These are phyloP conservation scores for Stemphylium beticola DNA, from an alignment of 2,329 filamentous ascomycete genomes.

Conservation along the genomic window DNA sequence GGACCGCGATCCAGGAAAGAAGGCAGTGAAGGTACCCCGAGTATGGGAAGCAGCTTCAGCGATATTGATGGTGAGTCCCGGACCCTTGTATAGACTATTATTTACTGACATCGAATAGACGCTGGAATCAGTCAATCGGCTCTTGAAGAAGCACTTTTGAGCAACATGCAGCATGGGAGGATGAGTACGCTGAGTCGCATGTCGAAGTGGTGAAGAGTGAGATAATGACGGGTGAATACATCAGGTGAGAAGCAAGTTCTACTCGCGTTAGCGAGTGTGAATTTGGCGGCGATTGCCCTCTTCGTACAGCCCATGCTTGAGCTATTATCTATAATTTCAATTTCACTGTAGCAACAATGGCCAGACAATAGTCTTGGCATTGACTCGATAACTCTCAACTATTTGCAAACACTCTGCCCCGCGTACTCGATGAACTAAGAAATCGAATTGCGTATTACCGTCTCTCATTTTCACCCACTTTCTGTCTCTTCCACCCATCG, in stretches of 20 bases:
- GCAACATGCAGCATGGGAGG: slow-evolving; percentile 69
- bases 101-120: slow-evolving; percentile 57
- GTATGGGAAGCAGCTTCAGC: slow-evolving; percentile 77
- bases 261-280: not conserved
- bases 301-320: not conserved
- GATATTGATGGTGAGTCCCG: slow-evolving; percentile 72
- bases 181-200: slow-evolving; percentile 74
- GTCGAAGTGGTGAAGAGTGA: slow-evolving; percentile 56
- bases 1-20: slow-evolving; percentile 30
- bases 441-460: too few species aligned
- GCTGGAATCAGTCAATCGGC: slow-evolving; percentile 81
- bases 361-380: slow-evolving; percentile 14
- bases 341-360: not conserved
- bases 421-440: too few species aligned
- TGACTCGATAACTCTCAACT: not conserved
- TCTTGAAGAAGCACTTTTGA: slow-evolving; percentile 77
- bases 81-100: not conserved
- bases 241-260: not conserved
- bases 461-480: too few species aligned
- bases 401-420: not conserved
- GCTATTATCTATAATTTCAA: not conserved
- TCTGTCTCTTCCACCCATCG: too few species aligned
- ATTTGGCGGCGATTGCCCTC: not conserved
- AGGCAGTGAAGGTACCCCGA: slow-evolving; percentile 46
- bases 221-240: slow-evolving; percentile 1